Base-by-base conservation (phyloP, 352 stramenopile species). In the Phytophthora pseudosyringae region DNA sequence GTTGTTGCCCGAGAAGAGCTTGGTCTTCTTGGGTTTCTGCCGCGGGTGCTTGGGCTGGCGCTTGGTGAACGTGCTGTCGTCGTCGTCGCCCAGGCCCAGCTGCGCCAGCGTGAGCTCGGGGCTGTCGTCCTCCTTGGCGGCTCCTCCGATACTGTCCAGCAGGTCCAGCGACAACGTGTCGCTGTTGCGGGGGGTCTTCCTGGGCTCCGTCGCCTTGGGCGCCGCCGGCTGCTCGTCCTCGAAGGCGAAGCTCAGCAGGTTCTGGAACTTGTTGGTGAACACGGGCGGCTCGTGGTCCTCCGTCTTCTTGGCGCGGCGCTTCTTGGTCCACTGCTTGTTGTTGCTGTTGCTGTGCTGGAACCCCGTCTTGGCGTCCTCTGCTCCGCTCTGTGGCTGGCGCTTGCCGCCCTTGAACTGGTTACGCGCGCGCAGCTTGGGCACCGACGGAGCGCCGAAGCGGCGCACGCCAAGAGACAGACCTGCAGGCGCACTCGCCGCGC, bases 261-360 rank as follows among this genome's bases (percentile, higher is more conserved):
- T 93, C 71, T 91, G 82, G 50, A 93, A 93, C 67, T 93, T 91
- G 76, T 93, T 90, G 18, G 85, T 91, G 54, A 90, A 91, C 41
- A 90, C 78, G 4, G 71, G 68, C 13, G 46, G 54, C 41, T 88
- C 60, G 38, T 69, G 39, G 6, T 64, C 29, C 12, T 31, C 36
- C 6, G 28, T 16, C 31, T 63, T 70, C 33, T 61, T 57, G 12
- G 13, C 18, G n/a, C 53, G 72, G n/a, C 53, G 53, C 43, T 79
- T 65, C 28, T 76, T 70, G 29, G 52, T 13, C 26, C 49, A 53
- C 31, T 70, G 47, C 31, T 76, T 63, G n/a, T 62, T 55, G 33
- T 58, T 54, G 33, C 18, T 31, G 0, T 44, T 38, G 33, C 29
- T 40, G n/a, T 56, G 53, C 18, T 60, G 69, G 21, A 31, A 36